Evolutionary conservation across 2,329 filamentous ascomycete genomes (phyloP).

Genomic region (Colletotrichum somersetense): DNA sequence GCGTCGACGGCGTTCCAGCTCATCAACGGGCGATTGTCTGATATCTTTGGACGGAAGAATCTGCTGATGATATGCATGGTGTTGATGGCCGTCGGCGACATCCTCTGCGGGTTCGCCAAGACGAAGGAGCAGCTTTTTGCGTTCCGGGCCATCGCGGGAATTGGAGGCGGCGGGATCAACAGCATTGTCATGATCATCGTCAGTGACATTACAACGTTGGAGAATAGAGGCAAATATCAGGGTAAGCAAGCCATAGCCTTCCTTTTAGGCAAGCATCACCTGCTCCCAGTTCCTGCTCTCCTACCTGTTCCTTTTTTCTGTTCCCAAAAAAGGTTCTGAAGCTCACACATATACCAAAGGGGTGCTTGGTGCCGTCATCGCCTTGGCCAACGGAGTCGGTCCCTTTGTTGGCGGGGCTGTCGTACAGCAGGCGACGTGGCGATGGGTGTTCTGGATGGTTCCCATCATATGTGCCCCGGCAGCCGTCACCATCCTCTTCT

Average conservation of each 20-base stretch:
- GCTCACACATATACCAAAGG: conserved; percentile 5
- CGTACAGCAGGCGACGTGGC: conserved; percentile 48
- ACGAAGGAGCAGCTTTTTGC: conserved; percentile 51
- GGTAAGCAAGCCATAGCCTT: conserved; percentile 31
- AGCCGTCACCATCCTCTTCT: conserved; percentile 46
- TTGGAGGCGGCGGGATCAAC: conserved; percentile 53
- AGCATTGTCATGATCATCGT: conserved; percentile 54
- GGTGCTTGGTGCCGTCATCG: conserved; percentile 47
- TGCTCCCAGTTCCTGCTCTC: no score
- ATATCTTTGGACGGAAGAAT: conserved; percentile 54
- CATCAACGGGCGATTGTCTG: conserved; percentile 51
- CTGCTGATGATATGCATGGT: conserved; percentile 49
- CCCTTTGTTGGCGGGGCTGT: conserved; percentile 50
- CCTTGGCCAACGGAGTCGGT: conserved; percentile 54
- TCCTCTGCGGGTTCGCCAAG: conserved; percentile 51
- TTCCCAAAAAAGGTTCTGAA: conserved; percentile 26
- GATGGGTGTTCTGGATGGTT: conserved; percentile 50
- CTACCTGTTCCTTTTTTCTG: not conserved
- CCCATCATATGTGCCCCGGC: conserved; percentile 44
- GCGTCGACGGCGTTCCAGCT: conserved; percentile 54
- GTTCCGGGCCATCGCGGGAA: conserved; percentile 51
- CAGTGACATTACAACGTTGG: conserved; percentile 52
- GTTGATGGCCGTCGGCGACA: conserved; percentile 48
- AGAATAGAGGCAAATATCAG: conserved; percentile 52
- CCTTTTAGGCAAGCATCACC: no score